Evolutionary conservation across 1,139 yeast genomes (phyloP), one percentile per base, ranked within the genome.

Genomic region (Kodamaea anthophila): DNA sequence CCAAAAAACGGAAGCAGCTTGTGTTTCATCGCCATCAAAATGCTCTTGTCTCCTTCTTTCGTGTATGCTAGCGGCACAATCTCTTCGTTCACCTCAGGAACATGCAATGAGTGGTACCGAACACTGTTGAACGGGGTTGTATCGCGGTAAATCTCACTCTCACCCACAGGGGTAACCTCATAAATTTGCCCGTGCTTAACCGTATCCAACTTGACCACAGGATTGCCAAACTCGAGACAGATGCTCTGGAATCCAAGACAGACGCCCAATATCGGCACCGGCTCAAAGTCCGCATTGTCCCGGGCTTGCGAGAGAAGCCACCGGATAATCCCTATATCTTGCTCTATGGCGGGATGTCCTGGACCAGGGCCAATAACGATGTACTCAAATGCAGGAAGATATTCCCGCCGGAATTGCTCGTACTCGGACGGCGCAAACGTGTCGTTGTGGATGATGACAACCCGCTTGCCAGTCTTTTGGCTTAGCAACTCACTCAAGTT

Each of bases 281-380:
- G 39, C 5, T 32, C 27, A 4, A 19, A 8, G 2, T 15, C 33
- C 0, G 46, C 37, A 14, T 42, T 32, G 1, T 39, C 26, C 5
- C 49, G 46, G 33, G 50, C 60, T 24, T 47, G 53, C 31, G 46
- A 47, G 33, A 55, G 71, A 13, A 84, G 43, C 47, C 67, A 65
- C 4, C 75, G 72, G n/a, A 87, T 71, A 5, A 87, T 68, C 1
- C 96, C 97, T 14, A 83, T 75, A 48, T 88, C 97, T 1, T 51
- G 39, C 0, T 65, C 51, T 24, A 60, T 68, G 3, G 60, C 58
- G 0, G 98, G 98, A 43, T 83, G 77, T 0, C 99, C 99, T 0
- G 99, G 99, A 0, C 99, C 99, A 0, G 99, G 99, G 0, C 98
- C 98, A 9, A 91, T 69, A 0, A 91, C 77, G 4, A 93, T 67